Evolutionary conservation across 495 filamentous ascomycete species (phyloP).

Genomic region (Rhizodiscina lignyota): DNA sequence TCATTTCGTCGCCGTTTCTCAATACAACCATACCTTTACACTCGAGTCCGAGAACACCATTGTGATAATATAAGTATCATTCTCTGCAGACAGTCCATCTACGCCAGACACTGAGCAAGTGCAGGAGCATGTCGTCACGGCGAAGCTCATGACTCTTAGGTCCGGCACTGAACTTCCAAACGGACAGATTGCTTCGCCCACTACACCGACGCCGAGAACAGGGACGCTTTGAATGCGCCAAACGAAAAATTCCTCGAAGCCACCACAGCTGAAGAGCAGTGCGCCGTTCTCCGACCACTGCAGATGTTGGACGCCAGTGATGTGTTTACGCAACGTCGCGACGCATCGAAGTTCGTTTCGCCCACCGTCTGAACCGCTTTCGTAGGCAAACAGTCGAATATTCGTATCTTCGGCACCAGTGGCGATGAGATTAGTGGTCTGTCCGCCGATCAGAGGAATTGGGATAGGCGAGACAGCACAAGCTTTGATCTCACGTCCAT

Average conservation of each 20-base stretch:
- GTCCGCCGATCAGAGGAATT: no score
- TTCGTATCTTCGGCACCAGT: slow-evolving; percentile 85
- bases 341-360: slow-evolving; percentile 30
- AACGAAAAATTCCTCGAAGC: slow-evolving; percentile 73
- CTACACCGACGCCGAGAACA: slow-evolving; percentile 36
- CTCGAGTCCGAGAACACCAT: slow-evolving; percentile 69
- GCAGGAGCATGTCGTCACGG: slow-evolving; percentile 18
- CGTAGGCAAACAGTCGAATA: slow-evolving; percentile 48
- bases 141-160: slow-evolving; percentile 63
- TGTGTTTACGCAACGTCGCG: slow-evolving; percentile 55
- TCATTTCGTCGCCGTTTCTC: neutral
- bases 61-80: slow-evolving; percentile 43
- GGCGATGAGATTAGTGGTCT: slow-evolving; percentile 50
- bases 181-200: slow-evolving; percentile 44
- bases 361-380: slow-evolving; percentile 11
- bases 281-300: slow-evolving; percentile 45
- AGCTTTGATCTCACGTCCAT: slow-evolving; percentile 80
- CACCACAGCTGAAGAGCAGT: slow-evolving; percentile 70
- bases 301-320: slow-evolving; percentile 67
- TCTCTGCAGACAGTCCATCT: neutral
- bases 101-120: neutral
- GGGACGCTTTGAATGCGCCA: slow-evolving; percentile 51
- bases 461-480: slow-evolving; percentile 32
- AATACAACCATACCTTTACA: slow-evolving; percentile 40
- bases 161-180: slow-evolving; percentile 46